Conservation (phyloP, 768 basidiomycete genomes). For the Collybia mongolica region DNA sequence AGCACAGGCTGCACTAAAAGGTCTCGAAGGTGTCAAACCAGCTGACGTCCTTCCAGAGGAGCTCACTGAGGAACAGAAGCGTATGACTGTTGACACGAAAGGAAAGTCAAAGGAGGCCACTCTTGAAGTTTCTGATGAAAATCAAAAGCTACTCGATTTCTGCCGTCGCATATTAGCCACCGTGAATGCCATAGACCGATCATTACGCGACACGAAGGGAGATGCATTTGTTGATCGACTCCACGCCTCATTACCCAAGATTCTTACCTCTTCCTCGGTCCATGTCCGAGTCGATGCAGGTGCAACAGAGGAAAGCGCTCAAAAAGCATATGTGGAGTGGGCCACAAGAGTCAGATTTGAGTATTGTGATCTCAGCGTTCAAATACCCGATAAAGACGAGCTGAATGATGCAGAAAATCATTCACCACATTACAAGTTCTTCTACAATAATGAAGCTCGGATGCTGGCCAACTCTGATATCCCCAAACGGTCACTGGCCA, state of each 20-base stretch:
- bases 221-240: conserved; percentile 80
- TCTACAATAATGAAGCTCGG: conserved; percentile 79
- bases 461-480: conserved; percentile 85
- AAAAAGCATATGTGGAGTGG: conserved; percentile 81
- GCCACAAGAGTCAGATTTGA: conserved; percentile 81
- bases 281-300: conserved; percentile 48
- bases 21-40: conserved; percentile 65
- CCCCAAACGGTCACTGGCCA: conserved; percentile 88
- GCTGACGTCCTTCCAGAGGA: conserved; percentile 51
- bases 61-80: conserved; percentile 88
- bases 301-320: conserved; percentile 63
- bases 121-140: conserved; percentile 61
- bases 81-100: conserved; percentile 68
- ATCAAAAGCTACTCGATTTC: conserved; percentile 73
- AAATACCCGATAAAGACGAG: conserved; percentile 21
- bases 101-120: conserved; percentile 63
- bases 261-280: conserved; percentile 48
- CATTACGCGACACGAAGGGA: conserved; percentile 87
- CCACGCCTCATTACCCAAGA: conserved; percentile 72
- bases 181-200: conserved; percentile 82
- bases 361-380: conserved; percentile 82
- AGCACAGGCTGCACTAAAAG: conserved; percentile 88
- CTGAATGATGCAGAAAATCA: conserved; percentile 42
- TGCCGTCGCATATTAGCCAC: conserved; percentile 85
- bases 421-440: conserved; percentile 77